phyloP scores from a whole-genome alignment of 495 filamentous ascomycete species.

The Hypoxylon subgilvum region DNA sequence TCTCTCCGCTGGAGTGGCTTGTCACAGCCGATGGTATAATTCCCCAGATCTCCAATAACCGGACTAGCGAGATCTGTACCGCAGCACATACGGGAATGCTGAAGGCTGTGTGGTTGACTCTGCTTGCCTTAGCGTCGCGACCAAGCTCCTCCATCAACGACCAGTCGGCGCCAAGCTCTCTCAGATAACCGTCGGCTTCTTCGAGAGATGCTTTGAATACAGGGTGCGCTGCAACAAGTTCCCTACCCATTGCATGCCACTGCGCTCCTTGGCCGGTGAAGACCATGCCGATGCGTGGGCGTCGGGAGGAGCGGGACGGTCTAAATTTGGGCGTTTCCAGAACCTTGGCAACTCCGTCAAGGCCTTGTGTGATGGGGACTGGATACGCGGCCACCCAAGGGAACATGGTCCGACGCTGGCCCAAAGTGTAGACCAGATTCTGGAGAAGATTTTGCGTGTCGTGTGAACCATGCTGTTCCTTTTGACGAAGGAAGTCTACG shows the following conservation, averaged over 20 bases:
- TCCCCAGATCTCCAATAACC: constrained; percentile 53
- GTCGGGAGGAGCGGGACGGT: neutral
- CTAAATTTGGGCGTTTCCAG: too few species aligned
- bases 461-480: neutral
- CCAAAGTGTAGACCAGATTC: neutral
- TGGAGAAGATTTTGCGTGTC: neutral
- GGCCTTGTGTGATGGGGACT: neutral
- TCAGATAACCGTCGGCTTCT: constrained; percentile 19
- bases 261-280: constrained; percentile 53
- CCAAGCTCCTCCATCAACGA: constrained; percentile 4
- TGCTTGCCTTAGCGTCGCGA: constrained; percentile 8
- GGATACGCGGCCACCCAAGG: neutral
- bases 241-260: constrained; percentile 58
- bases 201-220: constrained; percentile 22
- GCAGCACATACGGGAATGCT: constrained; percentile 52
- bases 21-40: constrained; percentile 53
- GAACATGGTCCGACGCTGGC: neutral
- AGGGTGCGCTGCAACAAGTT: constrained; percentile 42
- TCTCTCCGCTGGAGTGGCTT: constrained; percentile 67
- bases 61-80: constrained; percentile 57
- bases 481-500: neutral
- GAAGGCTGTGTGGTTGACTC: constrained; percentile 41
- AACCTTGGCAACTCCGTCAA: neutral
- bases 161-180: constrained; percentile 35
- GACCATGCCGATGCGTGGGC: constrained; percentile 27